phyloP scores from a whole-genome alignment of 495 filamentous ascomycete species.

The Penicillium flavigenum region DNA sequence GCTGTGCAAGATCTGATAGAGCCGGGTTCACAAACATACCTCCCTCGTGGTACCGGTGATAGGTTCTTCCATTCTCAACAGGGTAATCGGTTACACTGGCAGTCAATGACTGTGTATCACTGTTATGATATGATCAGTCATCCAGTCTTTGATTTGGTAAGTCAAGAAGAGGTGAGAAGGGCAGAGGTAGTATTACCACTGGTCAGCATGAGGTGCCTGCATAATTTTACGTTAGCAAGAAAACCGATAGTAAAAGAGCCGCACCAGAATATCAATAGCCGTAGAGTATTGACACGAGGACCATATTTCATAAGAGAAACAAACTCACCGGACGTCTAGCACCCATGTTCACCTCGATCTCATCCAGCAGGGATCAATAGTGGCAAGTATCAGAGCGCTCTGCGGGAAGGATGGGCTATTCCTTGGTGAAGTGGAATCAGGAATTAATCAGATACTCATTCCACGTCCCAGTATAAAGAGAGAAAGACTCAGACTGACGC shows the following conservation, averaged over 20 bases:
- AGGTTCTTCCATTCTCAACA: constrained; percentile 55
- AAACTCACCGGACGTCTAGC: constrained; percentile 26
- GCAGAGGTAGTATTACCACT: constrained; percentile 21
- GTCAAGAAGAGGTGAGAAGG: background rate
- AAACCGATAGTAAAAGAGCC: background rate
- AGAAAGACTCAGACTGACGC: constrained; percentile 8
- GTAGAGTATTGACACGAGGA: background rate
- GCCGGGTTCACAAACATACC: constrained; percentile 34
- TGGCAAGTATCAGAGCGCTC: constrained; percentile 1
- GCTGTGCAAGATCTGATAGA: background rate
- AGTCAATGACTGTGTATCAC: constrained; percentile 52
- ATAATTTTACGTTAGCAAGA: constrained; percentile 26
- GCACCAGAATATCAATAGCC: background rate
- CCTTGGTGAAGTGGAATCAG: constrained; percentile 12
- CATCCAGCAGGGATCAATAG: constrained; percentile 11
- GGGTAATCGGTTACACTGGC: constrained; percentile 52
- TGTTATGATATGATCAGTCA: constrained; percentile 21
- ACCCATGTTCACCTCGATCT: constrained; percentile 21
- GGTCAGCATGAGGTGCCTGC: constrained; percentile 26
- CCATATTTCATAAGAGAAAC: background rate
- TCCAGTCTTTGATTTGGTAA: background rate
- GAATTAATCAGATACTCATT: constrained; percentile 14
- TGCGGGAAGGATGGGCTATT: constrained; percentile 16
- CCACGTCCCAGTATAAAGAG: constrained; percentile 14
- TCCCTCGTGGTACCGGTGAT: constrained; percentile 58